These are phyloP conservation scores for Ustilago lituana DNA, from an alignment of 1,284 basidiomycete genomes.

Conservation along the genomic window DNA sequence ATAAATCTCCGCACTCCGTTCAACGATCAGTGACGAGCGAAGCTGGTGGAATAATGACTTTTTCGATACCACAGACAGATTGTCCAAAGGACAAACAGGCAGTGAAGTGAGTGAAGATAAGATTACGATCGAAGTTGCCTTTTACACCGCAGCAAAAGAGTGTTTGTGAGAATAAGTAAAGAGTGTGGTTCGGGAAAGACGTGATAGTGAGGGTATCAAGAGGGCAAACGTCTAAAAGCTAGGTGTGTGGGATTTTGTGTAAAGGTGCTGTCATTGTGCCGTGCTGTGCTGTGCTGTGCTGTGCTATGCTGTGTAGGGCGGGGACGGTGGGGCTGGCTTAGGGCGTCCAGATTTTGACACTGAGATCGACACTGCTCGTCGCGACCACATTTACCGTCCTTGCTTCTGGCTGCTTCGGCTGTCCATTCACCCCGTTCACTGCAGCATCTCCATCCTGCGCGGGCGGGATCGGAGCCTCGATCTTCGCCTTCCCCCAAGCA, in stretches of 20 bases:
- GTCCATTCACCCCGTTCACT: constrained; percentile 1
- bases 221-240: too few species aligned
- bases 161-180: background rate
- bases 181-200: background rate
- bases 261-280: too few species aligned
- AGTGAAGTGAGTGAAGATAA: background rate
- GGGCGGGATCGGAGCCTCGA: constrained; percentile 44
- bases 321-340: too few species aligned
- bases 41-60: background rate
- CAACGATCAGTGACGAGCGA: too few species aligned
- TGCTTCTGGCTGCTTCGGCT: constrained; percentile 15
- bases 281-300: too few species aligned
- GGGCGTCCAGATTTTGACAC: constrained; percentile 62
- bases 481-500: constrained; percentile 62
- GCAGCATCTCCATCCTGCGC: constrained; percentile 44
- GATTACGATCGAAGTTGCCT: background rate
- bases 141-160: too few species aligned
- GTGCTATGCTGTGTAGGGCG: too few species aligned
- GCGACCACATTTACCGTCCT: constrained; percentile 65
- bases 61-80: constrained; percentile 3
- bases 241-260: too few species aligned
- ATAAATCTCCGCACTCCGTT: too few species aligned
- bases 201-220: constrained; percentile 28
- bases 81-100: background rate
- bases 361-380: constrained; percentile 61